Conservation (phyloP, 2,329 filamentous ascomycete genomes). For the Aspergillus sp. region DNA sequence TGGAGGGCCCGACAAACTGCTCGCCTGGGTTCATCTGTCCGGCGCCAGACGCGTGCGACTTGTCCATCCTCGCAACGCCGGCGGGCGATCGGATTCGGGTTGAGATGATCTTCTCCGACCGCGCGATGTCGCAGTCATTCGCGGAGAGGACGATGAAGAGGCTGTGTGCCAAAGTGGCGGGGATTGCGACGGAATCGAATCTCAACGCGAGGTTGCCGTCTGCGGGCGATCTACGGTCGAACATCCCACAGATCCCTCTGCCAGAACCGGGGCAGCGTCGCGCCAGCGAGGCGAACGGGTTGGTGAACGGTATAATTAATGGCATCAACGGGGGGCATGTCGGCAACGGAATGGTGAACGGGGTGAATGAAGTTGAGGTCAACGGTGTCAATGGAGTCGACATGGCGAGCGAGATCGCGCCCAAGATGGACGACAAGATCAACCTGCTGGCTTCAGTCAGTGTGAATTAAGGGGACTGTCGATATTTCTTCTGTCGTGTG, state of each 20-base stretch:
- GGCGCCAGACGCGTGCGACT: conserved; percentile 6
- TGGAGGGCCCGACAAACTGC: conserved; percentile 5
- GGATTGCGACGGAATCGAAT: conserved; percentile 2
- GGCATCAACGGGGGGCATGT: conserved; percentile 5
- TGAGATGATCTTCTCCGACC: conserved; percentile 9
- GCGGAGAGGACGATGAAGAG: conserved; percentile 4
- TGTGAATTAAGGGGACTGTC: conserved; percentile 1
- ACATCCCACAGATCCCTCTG: conserved; percentile 4
- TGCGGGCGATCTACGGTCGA: conserved; percentile 1
- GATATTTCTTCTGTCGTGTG: too few relatives aligned
- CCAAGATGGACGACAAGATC: conserved; percentile 2
- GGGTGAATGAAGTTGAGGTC: conserved; percentile 4
- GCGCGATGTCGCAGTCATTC: conserved; percentile 5
- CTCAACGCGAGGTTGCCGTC: conserved; percentile 2
- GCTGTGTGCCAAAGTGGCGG: conserved; percentile 3
- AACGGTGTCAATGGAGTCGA: conserved; percentile 2
- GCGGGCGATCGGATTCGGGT: conserved; percentile 6
- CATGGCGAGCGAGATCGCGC: not conserved
- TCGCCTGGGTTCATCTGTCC: conserved; percentile 8
- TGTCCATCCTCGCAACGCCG: conserved; percentile 7
- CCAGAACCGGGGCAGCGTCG: conserved; percentile 1
- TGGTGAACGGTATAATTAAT: conserved; percentile 5
- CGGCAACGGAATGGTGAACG: conserved; percentile 3
- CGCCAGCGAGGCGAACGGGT: conserved; percentile 1
- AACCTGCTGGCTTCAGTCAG: conserved; percentile 5